Percentiles rank a stretch among this genome's conserved stretches.
phyloP scores from a whole-genome alignment of 352 stramenopile species.

The Globisporangium acanthophoron region DNA sequence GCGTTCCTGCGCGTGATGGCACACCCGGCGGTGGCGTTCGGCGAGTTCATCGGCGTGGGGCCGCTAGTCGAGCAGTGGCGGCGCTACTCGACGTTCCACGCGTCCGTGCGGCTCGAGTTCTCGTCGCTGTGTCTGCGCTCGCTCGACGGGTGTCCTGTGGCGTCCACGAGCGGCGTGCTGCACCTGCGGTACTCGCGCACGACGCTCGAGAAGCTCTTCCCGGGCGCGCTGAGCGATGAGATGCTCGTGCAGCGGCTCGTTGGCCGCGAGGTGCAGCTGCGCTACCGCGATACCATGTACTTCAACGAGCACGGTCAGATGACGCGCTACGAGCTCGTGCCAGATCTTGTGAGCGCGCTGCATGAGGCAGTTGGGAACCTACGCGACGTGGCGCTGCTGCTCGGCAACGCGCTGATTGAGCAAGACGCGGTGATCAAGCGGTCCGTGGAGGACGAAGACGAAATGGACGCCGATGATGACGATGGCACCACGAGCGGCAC shows the following conservation, averaged over 20 bases:
- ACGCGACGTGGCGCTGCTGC: constrained; percentile 29
- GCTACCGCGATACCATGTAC: constrained; percentile 35
- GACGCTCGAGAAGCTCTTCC: constrained; percentile 46
- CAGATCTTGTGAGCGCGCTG: constrained; percentile 29
- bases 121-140: constrained; percentile 17
- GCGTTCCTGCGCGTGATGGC: constrained; percentile 22
- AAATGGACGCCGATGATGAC: constrained; percentile 2
- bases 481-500: neutral
- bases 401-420: constrained; percentile 26
- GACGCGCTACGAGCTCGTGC: constrained; percentile 24
- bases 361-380: constrained; percentile 31
- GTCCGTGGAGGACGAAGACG: constrained; percentile 2
- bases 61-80: constrained; percentile 24
- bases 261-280: constrained; percentile 33
- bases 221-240: constrained; percentile 25
- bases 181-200: constrained; percentile 39
- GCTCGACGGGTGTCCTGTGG: constrained; percentile 18
- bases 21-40: constrained; percentile 20
- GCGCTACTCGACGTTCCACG: constrained; percentile 23
- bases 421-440: constrained; percentile 20
- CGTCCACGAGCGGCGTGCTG: constrained; percentile 24
- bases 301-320: constrained; percentile 28
- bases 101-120: constrained; percentile 24
- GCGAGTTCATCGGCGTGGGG: constrained; percentile 13
- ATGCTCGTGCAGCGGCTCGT: constrained; percentile 40